Base-by-base conservation (phyloP, 257 asterid genomes). In the Gardenia jasminoides region DNA sequence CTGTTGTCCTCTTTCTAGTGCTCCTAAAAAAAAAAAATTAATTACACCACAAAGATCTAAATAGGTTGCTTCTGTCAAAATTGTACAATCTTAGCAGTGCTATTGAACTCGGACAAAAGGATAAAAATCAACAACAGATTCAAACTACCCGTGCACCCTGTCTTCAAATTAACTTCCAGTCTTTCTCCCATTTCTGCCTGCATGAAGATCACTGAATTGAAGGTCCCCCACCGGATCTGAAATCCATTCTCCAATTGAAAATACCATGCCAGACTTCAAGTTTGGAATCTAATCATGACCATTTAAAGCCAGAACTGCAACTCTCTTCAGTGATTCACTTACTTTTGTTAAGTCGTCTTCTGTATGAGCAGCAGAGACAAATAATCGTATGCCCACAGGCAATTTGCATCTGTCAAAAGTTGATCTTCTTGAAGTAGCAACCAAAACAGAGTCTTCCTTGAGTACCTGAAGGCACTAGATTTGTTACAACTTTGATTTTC, bases 281-380 rank as follows among this genome's bases (percentile, higher is more conserved):
- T 36, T 36, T 36, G 41, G 41, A 36, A 39, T 76, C 75, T 75
- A 84, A 43, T 86, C 84, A 76, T 74, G 85, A 79, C 70, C 88
- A 67, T 88, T 76, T 83, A 88, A 83, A 24, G 84, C 54, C 64
- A 41, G 78, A 56, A 87, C 86, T 12, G 88, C 82, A 70, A 85
- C 86, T 86, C 84, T 86, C 88, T 90, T 93, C 65, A 94, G 77
- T 7, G 97, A 88, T 72, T 88, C 91, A 39, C 89, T 84, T 39
- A 94, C 95, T 85, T 90, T 90, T 70, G 54, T 85, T 74, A 93
- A 70, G 89, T 94, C 98, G 0, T 89, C 77, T 78, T 90, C 91
- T 61, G 97, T 83, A 84, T 94, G 99, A 59, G 86, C 96, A 46
- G 99, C 95, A 70, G 97, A 94, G 20, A 88, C 89, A 47, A 81